Evolutionary conservation across 805 yeast genomes (phyloP), one percentile per base, ranked within the genome.

Genomic region (Candida easanensis): DNA sequence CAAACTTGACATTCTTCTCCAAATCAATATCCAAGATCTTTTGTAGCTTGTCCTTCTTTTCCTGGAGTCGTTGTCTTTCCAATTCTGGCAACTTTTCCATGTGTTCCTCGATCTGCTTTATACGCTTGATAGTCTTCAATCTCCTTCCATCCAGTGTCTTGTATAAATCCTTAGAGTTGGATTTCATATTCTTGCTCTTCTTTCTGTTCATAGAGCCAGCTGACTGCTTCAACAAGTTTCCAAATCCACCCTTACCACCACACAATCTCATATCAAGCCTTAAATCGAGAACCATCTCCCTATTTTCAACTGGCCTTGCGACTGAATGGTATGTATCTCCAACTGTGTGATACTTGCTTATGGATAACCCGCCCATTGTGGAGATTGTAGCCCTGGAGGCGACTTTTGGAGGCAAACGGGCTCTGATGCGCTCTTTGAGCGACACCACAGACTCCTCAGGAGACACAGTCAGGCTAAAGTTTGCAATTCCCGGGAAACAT

Each of bases 171-270:
- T 51, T 57, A 5, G 50, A 38, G 33, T 39, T 54, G 7, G 63
- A 61, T 14, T 37, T 41, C 18, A 49, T 48, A 6, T 54, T 50
- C 33, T 50, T 51, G 11, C 44, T 51, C 13, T 56, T 53, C 39
- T 45, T 57, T 25, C 64, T 60, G 14, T 62, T 52, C 69, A 66
- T 64, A 20, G 60, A 52, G 2, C 66, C 68, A 3, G 72, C 76
- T 41, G 65, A 68, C 4, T 68, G 68, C 30, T 67, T 63, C 39
- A 74, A 54, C 50, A 64, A 55, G 15, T 68, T 58, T 1, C 77
- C 78, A 52, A 73, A 69, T 3, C 77, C 79, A 18, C 79, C 79
- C 57, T 74, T 74, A n/a, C 79, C 79, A 7, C 79, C 79, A 44
- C 73, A 64, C 25, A 72, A 42, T 11, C 67, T 58, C 0, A 63